Percentiles rank a stretch among this genome's conserved stretches.
phyloP scores from a whole-genome alignment of 179 eudicot species.

The Heliamphora pulchella region DNA sequence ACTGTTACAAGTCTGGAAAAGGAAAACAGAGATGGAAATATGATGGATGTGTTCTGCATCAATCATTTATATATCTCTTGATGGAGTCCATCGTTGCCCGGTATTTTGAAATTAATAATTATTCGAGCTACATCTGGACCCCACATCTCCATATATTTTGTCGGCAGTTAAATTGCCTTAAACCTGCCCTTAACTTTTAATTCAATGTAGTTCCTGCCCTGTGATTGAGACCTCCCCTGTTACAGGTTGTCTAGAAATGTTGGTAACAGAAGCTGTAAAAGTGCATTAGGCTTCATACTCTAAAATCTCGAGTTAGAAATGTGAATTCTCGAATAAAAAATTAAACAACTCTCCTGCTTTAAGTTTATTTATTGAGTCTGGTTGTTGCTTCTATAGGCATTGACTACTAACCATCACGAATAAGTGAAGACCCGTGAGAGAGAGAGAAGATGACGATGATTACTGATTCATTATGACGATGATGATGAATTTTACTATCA shows the following conservation, averaged over 20 bases:
- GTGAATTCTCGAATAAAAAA: too few relatives aligned
- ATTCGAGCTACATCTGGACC: slow-evolving; percentile 20
- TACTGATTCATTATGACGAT: too few relatives aligned
- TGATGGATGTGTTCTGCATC: slow-evolving; percentile 33
- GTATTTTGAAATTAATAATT: slow-evolving; percentile 10
- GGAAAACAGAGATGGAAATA: slow-evolving; percentile 26
- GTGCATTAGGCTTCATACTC: neutral
- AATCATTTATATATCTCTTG: slow-evolving; percentile 26
- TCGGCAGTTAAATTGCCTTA: neutral
- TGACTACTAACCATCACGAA: too few relatives aligned
- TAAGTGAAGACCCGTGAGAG: too few relatives aligned
- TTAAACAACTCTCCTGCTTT: too few relatives aligned
- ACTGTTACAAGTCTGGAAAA: slow-evolving; percentile 47
- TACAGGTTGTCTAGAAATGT: neutral
- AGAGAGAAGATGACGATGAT: too few relatives aligned
- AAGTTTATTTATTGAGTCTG: too few relatives aligned
- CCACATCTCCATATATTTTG: neutral
- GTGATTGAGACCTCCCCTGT: neutral
- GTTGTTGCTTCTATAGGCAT: too few relatives aligned
- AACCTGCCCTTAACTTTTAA: neutral
- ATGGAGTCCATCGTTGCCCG: slow-evolving; percentile 36
- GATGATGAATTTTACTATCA: too few relatives aligned
- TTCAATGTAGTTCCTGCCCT: neutral
- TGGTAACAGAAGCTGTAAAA: neutral
- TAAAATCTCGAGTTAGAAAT: neutral